Evolutionary conservation across 768 basidiomycete species (phyloP).

Genomic region (Leccinum barrowsii): DNA sequence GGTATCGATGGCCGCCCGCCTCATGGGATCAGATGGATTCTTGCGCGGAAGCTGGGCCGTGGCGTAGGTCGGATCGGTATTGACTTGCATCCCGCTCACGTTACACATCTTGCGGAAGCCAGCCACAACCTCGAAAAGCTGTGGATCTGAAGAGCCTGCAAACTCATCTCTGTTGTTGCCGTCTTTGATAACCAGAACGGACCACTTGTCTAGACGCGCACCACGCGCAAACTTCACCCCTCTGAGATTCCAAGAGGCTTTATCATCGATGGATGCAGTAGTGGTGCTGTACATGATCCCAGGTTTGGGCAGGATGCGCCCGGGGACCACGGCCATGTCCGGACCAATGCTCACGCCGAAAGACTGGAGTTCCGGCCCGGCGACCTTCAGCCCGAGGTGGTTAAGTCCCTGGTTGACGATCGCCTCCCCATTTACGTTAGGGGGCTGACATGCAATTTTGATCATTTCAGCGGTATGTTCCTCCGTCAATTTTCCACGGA

Average conservation of each 20-base stretch:
- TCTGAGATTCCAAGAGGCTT: slow-evolving; percentile 52
- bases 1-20: slow-evolving; percentile 43
- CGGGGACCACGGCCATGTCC: slow-evolving; percentile 55
- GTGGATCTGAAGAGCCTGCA: slow-evolving; percentile 46
- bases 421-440: slow-evolving; percentile 44
- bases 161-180: slow-evolving; percentile 56
- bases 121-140: slow-evolving; percentile 40
- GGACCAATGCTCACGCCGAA: slow-evolving; percentile 46
- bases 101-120: slow-evolving; percentile 65
- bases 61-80: slow-evolving; percentile 28
- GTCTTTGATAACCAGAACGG: slow-evolving; percentile 66
- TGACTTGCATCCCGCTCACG: slow-evolving; percentile 58
- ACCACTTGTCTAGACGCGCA: slow-evolving; percentile 57
- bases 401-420: slow-evolving; percentile 42
- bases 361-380: slow-evolving; percentile 34
- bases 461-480: slow-evolving; percentile 54
- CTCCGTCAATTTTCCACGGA: slow-evolving; percentile 51
- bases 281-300: slow-evolving; percentile 36
- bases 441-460: slow-evolving; percentile 44
- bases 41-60: slow-evolving; percentile 49
- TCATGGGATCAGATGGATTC: slow-evolving; percentile 49
- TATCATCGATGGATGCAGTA: slow-evolving; percentile 37
- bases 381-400: slow-evolving; percentile 39
- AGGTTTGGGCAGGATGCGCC: slow-evolving; percentile 46
- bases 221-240: slow-evolving; percentile 60